Conservation (phyloP, 129 eudicot species). For the Calendula officinalis region DNA sequence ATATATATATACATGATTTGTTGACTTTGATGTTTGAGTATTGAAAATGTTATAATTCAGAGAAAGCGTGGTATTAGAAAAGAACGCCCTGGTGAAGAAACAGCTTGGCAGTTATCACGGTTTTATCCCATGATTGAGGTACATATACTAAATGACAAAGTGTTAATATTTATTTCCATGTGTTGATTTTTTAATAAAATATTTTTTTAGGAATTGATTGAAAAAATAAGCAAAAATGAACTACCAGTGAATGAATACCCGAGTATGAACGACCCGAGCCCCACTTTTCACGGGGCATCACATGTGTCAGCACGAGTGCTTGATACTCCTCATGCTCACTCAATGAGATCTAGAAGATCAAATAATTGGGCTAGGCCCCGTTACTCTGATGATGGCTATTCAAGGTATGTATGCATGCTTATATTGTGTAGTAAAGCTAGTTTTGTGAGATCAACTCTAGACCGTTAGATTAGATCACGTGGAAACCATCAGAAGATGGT, state of each 20-base stretch:
- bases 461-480: no score
- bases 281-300: slow-evolving; percentile 69
- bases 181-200: not conserved
- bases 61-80: slow-evolving; percentile 67
- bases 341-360: slow-evolving; percentile 74
- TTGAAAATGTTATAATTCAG: slow-evolving; percentile 30
- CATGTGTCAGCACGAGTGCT: slow-evolving; percentile 41
- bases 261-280: slow-evolving; percentile 93
- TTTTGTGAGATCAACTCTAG: no score
- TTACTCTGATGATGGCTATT: slow-evolving; percentile 76
- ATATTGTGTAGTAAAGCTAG: no score
- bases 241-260: slow-evolving; percentile 81
- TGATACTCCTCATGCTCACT: slow-evolving; percentile 59
- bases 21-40: slow-evolving; percentile 21
- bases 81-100: slow-evolving; percentile 78
- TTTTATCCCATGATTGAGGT: slow-evolving; percentile 96
- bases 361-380: slow-evolving; percentile 84
- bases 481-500: no score
- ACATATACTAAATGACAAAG: no score
- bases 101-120: slow-evolving; percentile 78
- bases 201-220: slow-evolving; percentile 80
- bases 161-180: not conserved
- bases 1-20: not conserved
- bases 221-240: slow-evolving; percentile 73
- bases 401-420: slow-evolving; percentile 45